phyloP scores from a whole-genome alignment of 2,329 filamentous ascomycete genomes.

The Xylariaceae sp. region DNA sequence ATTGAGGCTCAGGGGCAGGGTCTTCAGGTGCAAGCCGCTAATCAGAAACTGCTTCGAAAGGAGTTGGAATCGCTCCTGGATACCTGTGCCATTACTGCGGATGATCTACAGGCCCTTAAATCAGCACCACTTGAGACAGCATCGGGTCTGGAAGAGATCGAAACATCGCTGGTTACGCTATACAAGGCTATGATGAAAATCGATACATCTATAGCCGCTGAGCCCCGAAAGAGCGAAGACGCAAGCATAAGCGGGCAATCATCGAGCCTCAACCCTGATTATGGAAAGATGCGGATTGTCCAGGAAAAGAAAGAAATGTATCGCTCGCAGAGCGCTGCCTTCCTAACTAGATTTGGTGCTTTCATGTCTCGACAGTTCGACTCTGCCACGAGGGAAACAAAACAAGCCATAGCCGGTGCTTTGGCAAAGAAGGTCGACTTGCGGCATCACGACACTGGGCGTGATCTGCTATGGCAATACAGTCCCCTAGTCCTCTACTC shows the following conservation, averaged over 20 bases:
- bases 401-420: constrained; percentile 57
- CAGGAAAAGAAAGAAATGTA: constrained; percentile 94
- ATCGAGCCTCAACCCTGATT: constrained; percentile 63
- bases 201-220: constrained; percentile 69
- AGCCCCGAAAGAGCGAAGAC: constrained; percentile 45
- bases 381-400: constrained; percentile 66
- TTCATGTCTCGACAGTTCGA: constrained; percentile 82
- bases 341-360: constrained; percentile 74
- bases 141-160: constrained; percentile 71
- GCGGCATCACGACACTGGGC: constrained; percentile 65
- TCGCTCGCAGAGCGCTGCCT: constrained; percentile 66
- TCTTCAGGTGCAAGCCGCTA: constrained; percentile 93
- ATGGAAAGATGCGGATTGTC: constrained; percentile 86
- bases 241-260: constrained; percentile 41
- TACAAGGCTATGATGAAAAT: constrained; percentile 95
- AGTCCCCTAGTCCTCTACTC: constrained; percentile 84
- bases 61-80: constrained; percentile 86
- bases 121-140: constrained; percentile 68
- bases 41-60: constrained; percentile 88
- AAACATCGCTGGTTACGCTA: constrained; percentile 70
- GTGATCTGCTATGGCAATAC: constrained; percentile 80
- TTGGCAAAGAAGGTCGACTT: constrained; percentile 65
- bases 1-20: constrained; percentile 97
- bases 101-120: constrained; percentile 70
- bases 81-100: constrained; percentile 79